These are phyloP conservation scores for Biscutella auriculata DNA, from an alignment of 441 rosid species.

Conservation along the genomic window DNA sequence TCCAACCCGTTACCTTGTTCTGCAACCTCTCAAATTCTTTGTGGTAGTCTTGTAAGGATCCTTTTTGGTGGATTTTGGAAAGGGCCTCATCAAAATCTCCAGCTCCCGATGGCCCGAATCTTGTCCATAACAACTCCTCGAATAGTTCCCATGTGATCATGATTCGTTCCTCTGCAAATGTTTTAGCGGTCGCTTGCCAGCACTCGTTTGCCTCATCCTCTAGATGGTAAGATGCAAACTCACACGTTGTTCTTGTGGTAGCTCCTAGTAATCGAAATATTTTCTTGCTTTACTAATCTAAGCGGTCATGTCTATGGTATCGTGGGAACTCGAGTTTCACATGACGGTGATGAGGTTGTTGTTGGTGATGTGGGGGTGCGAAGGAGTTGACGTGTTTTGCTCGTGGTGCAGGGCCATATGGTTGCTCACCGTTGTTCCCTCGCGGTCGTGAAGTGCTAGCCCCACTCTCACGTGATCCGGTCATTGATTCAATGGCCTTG, in stretches of 20 bases:
- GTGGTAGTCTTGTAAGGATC: not conserved
- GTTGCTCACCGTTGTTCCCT: no score
- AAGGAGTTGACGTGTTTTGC: no score
- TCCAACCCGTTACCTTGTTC: not conserved
- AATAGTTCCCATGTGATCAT: not conserved
- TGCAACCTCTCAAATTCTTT: not conserved
- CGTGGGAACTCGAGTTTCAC: no score
- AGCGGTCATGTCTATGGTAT: not conserved
- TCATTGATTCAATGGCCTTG: no score
- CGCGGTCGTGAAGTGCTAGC: no score
- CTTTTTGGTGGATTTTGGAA: not conserved
- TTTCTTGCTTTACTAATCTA: not conserved
- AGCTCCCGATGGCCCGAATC: no score
- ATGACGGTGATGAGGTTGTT: no score
- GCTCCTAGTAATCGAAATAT: not conserved
- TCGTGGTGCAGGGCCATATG: no score
- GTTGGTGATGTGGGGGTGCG: no score
- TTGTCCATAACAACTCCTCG: not conserved
- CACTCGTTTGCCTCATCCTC: not conserved
- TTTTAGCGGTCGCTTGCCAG: not conserved
- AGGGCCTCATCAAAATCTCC: no score
- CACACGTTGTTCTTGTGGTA: not conserved
- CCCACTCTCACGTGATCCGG: no score
- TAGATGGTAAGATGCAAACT: not conserved
- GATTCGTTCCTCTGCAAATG: no score